These are phyloP conservation scores for Ruellia speciosa DNA, from an alignment of 305 asterid species.

Conservation along the genomic window DNA sequence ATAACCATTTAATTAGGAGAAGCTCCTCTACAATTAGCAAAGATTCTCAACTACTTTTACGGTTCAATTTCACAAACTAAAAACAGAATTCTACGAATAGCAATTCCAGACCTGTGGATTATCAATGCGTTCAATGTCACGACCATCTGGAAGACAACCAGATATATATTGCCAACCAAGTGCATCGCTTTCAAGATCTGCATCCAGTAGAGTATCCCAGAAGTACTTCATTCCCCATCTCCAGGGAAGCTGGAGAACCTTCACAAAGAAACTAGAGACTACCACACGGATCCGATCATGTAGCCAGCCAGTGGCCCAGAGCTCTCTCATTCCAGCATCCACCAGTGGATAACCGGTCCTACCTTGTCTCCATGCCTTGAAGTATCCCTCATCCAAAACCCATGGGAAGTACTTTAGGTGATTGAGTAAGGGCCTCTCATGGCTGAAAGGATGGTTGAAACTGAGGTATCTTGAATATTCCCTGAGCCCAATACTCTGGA, in stretches of 20 bases:
- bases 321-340: conserved; percentile 96
- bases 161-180: conserved; percentile 97
- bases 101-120: conserved; percentile 61
- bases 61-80: background rate
- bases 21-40: background rate
- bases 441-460: conserved; percentile 88
- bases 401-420: conserved; percentile 77
- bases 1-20: background rate
- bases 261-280: conserved; percentile 89
- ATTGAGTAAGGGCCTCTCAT: conserved; percentile 84
- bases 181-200: conserved; percentile 94
- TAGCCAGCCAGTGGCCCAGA: conserved; percentile 98
- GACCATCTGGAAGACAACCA: conserved; percentile 82
- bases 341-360: conserved; percentile 93
- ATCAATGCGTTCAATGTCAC: conserved; percentile 79
- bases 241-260: conserved; percentile 93
- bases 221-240: conserved; percentile 98
- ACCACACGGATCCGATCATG: conserved; percentile 89
- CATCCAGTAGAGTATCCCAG: conserved; percentile 92
- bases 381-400: conserved; percentile 77
- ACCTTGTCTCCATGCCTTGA: conserved; percentile 94
- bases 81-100: background rate
- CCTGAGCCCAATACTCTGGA: conserved; percentile 82
- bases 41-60: background rate
- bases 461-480: conserved; percentile 91